These are phyloP conservation scores for Nigrospora osmanthi DNA, from an alignment of 2,329 filamentous ascomycete species.

Conservation along the genomic window DNA sequence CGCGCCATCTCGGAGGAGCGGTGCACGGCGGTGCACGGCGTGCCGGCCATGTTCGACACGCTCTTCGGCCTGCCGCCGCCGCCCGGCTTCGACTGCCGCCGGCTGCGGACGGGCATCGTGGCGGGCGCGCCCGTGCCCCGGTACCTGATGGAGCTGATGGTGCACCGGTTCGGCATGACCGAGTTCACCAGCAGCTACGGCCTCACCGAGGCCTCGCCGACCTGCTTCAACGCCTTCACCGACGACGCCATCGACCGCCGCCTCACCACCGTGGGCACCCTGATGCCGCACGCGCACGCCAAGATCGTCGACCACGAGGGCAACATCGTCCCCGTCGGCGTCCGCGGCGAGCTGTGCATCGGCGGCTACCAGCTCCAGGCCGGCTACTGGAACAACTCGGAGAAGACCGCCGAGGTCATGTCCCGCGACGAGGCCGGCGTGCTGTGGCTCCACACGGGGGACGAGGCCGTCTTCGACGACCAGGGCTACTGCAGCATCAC, in stretches of 20 bases:
- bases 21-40: conserved; percentile 71
- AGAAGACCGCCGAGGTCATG: conserved; percentile 62
- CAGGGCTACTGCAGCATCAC: conserved; percentile 67
- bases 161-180: conserved; percentile 65
- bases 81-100: conserved; percentile 35
- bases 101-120: conserved; percentile 68
- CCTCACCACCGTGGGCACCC: conserved; percentile 64
- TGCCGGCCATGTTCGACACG: conserved; percentile 78
- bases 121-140: conserved; percentile 71
- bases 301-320: conserved; percentile 70
- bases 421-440: conserved; percentile 41
- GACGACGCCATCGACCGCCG: conserved; percentile 61
- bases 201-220: conserved; percentile 71
- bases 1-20: conserved; percentile 57
- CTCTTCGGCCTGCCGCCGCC: conserved; percentile 37
- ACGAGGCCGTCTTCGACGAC: conserved; percentile 61
- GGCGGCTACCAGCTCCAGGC: conserved; percentile 69
- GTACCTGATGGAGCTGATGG: conserved; percentile 65
- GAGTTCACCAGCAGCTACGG: conserved; percentile 67
- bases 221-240: conserved; percentile 73
- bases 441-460: conserved; percentile 60
- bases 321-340: conserved; percentile 57
- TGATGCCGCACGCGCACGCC: conserved; percentile 68
- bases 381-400: conserved; percentile 61
- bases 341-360: conserved; percentile 68